These are phyloP conservation scores for Ascochyta rabiei DNA, from an alignment of 2,329 filamentous ascomycete genomes.

Conservation along the genomic window DNA sequence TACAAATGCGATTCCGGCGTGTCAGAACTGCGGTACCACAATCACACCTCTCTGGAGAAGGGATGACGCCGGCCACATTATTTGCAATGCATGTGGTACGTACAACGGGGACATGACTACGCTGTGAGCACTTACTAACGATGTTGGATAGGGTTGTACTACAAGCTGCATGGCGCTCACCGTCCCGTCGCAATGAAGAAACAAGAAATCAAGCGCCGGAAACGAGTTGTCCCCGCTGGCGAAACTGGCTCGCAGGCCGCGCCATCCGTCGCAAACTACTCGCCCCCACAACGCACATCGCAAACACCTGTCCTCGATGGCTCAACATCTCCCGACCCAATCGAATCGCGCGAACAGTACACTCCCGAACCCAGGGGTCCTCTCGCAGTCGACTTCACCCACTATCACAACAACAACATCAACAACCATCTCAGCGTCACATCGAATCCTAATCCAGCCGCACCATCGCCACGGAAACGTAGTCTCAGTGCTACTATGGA, in stretches of 20 bases:
- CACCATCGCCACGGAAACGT: slow-evolving; percentile 43
- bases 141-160: slow-evolving; percentile 75
- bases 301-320: slow-evolving; percentile 40
- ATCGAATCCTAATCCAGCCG: slow-evolving; percentile 25
- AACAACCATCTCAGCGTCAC: slow-evolving; percentile 20
- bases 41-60: slow-evolving; percentile 95
- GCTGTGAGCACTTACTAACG: slow-evolving; percentile 17
- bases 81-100: slow-evolving; percentile 97
- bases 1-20: slow-evolving; percentile 76
- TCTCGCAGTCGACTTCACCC: slow-evolving; percentile 47
- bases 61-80: slow-evolving; percentile 93
- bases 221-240: slow-evolving; percentile 86
- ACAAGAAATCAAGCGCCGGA: slow-evolving; percentile 91
- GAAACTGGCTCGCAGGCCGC: slow-evolving; percentile 47
- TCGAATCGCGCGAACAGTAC: slow-evolving; percentile 38
- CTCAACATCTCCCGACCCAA: slow-evolving; percentile 45
- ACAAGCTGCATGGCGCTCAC: slow-evolving; percentile 93
- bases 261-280: slow-evolving; percentile 38
- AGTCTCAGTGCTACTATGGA: slow-evolving; percentile 45
- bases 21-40: slow-evolving; percentile 95
- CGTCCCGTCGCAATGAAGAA: slow-evolving; percentile 99
- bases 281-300: slow-evolving; percentile 35
- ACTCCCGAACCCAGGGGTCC: slow-evolving; percentile 39
- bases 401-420: slow-evolving; percentile 34
- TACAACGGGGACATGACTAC: slow-evolving; percentile 25